These are phyloP conservation scores for Tricholoma furcatifolium DNA, from an alignment of 768 basidiomycete species.

Conservation along the genomic window DNA sequence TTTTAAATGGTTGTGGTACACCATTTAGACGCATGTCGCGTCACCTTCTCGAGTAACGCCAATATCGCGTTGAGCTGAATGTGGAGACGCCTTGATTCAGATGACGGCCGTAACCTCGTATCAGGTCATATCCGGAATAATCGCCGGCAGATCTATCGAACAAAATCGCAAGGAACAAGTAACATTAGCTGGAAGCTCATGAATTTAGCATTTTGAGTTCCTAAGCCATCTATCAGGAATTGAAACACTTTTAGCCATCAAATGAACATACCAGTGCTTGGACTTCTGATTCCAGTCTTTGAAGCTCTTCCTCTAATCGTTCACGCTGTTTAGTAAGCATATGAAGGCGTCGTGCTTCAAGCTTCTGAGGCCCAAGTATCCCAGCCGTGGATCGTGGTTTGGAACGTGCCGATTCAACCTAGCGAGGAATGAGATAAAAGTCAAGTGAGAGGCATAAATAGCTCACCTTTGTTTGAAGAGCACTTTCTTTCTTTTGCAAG, in stretches of 20 bases:
- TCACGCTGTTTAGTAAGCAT: conserved; percentile 66
- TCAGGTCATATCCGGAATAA: neutral
- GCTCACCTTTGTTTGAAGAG: conserved; percentile 63
- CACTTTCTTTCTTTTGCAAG: conserved; percentile 60
- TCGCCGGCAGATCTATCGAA: neutral
- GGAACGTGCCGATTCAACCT: conserved; percentile 59
- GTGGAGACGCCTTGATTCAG: too few relatives aligned
- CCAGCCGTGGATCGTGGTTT: conserved; percentile 44
- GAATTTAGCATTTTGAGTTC: conserved; percentile 19
- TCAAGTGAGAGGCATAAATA: neutral
- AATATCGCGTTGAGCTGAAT: too few relatives aligned
- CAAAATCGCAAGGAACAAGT: neutral
- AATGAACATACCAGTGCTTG: conserved; percentile 44
- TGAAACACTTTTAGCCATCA: neutral
- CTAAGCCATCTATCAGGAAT: conserved; percentile 4
- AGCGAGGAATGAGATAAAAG: neutral
- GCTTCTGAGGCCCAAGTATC: conserved; percentile 56
- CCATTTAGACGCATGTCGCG: too few relatives aligned
- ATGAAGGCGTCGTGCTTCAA: conserved; percentile 65
- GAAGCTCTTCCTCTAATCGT: conserved; percentile 62
- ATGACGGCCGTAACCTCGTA: neutral
- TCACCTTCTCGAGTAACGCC: too few relatives aligned
- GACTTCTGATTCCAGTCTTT: conserved; percentile 60
- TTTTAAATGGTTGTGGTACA: too few relatives aligned
- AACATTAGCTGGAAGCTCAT: neutral